Percentiles rank a stretch among this genome's conserved stretches.
Evolutionary conservation across 306 rosid species (phyloP).

Genomic region (Malus sylvestris): DNA sequence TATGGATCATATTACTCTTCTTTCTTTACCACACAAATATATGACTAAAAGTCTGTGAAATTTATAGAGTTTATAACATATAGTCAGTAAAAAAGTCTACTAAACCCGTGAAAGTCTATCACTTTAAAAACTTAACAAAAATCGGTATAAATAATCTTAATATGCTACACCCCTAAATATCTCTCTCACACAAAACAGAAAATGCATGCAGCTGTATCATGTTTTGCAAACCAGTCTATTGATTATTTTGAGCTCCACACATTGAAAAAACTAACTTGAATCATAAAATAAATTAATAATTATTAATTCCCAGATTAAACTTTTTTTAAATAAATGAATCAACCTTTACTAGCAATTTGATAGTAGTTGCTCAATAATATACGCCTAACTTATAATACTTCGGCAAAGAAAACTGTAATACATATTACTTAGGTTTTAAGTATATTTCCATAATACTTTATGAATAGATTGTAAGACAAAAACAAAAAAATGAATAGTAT

Average conservation of each 20-base stretch:
- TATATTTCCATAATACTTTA: background rate
- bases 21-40: too few relatives aligned
- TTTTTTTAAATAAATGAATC: background rate
- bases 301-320: background rate
- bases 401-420: background rate
- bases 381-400: conserved; percentile 1
- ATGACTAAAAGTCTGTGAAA: too few relatives aligned
- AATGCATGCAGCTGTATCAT: background rate
- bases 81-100: too few relatives aligned
- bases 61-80: too few relatives aligned
- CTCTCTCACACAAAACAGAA: background rate
- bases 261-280: background rate
- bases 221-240: background rate
- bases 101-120: too few relatives aligned
- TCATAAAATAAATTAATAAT: background rate
- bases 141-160: too few relatives aligned
- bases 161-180: too few relatives aligned
- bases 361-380: background rate
- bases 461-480: background rate
- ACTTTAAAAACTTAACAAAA: too few relatives aligned
- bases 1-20: too few relatives aligned
- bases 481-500: background rate
- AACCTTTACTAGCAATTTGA: background rate
- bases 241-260: background rate
- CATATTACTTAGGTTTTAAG: conserved; percentile 11